Conservation (phyloP, 306 rosid genomes). For the Malus fusca region DNA sequence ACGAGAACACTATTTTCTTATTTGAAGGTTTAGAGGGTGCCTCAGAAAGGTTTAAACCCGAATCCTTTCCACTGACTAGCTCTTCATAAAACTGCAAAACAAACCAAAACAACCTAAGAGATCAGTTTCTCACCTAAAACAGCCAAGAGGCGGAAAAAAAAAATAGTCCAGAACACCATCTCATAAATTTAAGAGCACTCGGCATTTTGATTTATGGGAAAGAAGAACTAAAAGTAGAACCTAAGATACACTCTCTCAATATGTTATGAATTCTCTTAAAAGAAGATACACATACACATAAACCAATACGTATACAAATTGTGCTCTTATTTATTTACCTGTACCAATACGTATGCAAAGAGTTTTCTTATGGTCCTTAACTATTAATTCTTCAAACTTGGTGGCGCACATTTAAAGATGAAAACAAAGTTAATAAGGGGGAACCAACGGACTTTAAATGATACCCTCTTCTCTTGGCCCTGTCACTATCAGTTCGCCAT, state of each 20-base stretch:
- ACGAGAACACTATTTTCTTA: constrained; percentile 65
- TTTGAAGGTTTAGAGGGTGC: constrained; percentile 46
- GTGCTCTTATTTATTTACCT: background rate
- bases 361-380: background rate
- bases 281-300: background rate
- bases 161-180: background rate
- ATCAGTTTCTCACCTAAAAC: background rate
- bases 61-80: constrained; percentile 46
- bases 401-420: background rate
- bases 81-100: constrained; percentile 73
- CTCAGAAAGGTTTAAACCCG: constrained; percentile 23
- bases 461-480: background rate
- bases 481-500: background rate
- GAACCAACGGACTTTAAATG: background rate
- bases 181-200: background rate
- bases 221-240: background rate
- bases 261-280: background rate
- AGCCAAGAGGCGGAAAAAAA: background rate
- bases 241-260: background rate
- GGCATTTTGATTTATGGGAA: background rate
- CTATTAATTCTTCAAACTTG: background rate
- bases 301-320: background rate
- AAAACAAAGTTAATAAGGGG: background rate
- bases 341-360: background rate
- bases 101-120: background rate